phyloP scores from a whole-genome alignment of 495 filamentous ascomycete genomes.

The Trichocladium uniseriatum region DNA sequence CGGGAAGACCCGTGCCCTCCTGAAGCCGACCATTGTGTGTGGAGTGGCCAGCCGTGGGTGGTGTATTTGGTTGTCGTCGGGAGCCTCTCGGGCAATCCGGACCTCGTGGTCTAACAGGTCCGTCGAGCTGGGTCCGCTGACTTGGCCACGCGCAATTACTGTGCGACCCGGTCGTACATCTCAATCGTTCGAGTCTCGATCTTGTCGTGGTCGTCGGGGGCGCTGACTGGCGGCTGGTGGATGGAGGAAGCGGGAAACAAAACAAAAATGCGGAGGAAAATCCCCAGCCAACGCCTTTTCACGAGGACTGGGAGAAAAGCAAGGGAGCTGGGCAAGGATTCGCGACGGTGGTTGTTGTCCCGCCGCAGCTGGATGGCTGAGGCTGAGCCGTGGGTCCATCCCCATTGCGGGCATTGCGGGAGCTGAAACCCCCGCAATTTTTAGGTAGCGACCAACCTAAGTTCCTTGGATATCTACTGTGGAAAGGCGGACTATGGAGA shows the following conservation, averaged over 20 bases:
- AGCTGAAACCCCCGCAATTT: not conserved
- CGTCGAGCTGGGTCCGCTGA: not conserved
- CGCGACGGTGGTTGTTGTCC: not conserved
- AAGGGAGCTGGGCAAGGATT: not conserved
- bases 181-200: too few species aligned
- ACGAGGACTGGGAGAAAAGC: not conserved
- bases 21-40: constrained; percentile 14
- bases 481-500: too few species aligned
- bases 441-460: too few species aligned
- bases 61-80: not conserved
- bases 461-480: too few species aligned
- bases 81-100: too few species aligned
- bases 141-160: too few species aligned
- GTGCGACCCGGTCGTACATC: too few species aligned
- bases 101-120: too few species aligned
- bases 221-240: too few species aligned
- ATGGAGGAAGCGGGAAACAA: not conserved
- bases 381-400: not conserved
- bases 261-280: not conserved
- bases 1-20: constrained; percentile 11
- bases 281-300: not conserved
- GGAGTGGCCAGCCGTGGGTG: not conserved
- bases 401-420: not conserved
- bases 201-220: too few species aligned
- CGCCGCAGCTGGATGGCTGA: not conserved